These are phyloP conservation scores for Penicillium malachiteum DNA, from an alignment of 495 filamentous ascomycete species.

Conservation along the genomic window DNA sequence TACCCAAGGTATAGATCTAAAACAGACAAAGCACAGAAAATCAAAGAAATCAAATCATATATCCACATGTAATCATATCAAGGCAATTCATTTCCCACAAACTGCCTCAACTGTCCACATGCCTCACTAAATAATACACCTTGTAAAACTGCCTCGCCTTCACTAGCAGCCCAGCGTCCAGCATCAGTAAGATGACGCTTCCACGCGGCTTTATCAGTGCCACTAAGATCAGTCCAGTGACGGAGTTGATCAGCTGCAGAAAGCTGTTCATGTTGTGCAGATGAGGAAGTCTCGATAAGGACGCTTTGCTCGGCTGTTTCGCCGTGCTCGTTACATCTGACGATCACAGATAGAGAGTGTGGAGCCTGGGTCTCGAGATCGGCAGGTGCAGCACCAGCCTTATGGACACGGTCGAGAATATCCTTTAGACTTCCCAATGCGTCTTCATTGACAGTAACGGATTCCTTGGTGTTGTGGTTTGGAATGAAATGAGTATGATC, in stretches of 20 bases:
- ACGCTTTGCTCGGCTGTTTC: slow-evolving; percentile 20
- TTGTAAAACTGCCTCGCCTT: slow-evolving; percentile 71
- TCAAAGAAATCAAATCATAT: not conserved
- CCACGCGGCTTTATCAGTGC: slow-evolving; percentile 62
- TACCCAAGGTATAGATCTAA: not conserved
- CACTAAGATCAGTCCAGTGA: slow-evolving; percentile 66
- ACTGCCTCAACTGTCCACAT: slow-evolving; percentile 54
- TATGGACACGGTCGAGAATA: slow-evolving; percentile 28
- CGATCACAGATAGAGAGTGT: slow-evolving; percentile 23
- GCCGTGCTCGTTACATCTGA: slow-evolving; percentile 24
- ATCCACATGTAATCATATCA: not conserved
- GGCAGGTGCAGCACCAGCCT: slow-evolving; percentile 22
- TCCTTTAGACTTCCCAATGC: slow-evolving; percentile 19
- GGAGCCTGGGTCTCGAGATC: slow-evolving; percentile 19
- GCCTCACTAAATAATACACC: slow-evolving; percentile 73
- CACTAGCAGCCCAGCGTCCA: slow-evolving; percentile 68
- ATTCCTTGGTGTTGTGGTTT: not conserved
- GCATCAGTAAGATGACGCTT: slow-evolving; percentile 64
- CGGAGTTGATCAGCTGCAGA: slow-evolving; percentile 38
- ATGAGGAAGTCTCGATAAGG: slow-evolving; percentile 21
- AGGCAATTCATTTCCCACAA: slow-evolving; percentile 28
- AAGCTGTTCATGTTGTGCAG: slow-evolving; percentile 7
- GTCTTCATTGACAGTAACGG: not conserved
- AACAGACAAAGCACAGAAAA: not conserved
- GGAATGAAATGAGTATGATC: not conserved